Conservation (phyloP, 2,329 filamentous ascomycete species). For the Aureobasidium pullulans region DNA sequence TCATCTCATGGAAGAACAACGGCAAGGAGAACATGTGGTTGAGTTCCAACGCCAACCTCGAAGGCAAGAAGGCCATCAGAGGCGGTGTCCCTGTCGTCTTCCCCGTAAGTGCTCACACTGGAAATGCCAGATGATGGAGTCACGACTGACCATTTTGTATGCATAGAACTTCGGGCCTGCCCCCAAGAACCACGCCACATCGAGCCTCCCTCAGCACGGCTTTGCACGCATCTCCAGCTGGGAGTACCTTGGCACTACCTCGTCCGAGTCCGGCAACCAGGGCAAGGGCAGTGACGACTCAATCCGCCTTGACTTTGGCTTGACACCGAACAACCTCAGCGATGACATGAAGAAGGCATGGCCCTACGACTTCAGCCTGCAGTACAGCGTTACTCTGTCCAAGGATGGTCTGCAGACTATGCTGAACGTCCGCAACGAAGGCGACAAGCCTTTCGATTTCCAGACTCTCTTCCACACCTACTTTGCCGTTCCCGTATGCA, state of each 20-base stretch:
- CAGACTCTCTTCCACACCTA: conserved; percentile 91
- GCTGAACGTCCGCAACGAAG: conserved; percentile 84
- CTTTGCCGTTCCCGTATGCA: conserved; percentile 64
- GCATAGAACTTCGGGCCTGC: conserved; percentile 75
- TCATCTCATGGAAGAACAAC: conserved; percentile 85
- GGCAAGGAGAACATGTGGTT: conserved; percentile 78
- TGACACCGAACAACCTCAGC: conserved; percentile 65
- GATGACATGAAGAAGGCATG: conserved; percentile 64
- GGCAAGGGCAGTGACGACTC: conserved; percentile 50
- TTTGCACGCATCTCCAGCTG: conserved; percentile 85
- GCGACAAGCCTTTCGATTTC: conserved; percentile 74
- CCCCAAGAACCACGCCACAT: conserved; percentile 68
- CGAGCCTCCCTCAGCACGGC: conserved; percentile 80
- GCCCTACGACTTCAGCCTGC: conserved; percentile 80
- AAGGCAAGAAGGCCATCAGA: conserved; percentile 82
- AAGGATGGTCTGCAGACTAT: conserved; percentile 69
- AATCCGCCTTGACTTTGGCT: conserved; percentile 92
- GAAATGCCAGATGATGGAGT: too few relatives aligned
- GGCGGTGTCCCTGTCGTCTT: conserved; percentile 92
- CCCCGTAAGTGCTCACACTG: conserved; percentile 53
- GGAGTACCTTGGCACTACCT: conserved; percentile 89
- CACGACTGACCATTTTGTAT: background rate
- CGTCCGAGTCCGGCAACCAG: conserved; percentile 49
- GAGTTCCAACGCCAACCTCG: conserved; percentile 68
- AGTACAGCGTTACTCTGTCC: conserved; percentile 85